These are phyloP conservation scores for Macrocybe gigantea DNA, from an alignment of 768 basidiomycete genomes.

Conservation along the genomic window DNA sequence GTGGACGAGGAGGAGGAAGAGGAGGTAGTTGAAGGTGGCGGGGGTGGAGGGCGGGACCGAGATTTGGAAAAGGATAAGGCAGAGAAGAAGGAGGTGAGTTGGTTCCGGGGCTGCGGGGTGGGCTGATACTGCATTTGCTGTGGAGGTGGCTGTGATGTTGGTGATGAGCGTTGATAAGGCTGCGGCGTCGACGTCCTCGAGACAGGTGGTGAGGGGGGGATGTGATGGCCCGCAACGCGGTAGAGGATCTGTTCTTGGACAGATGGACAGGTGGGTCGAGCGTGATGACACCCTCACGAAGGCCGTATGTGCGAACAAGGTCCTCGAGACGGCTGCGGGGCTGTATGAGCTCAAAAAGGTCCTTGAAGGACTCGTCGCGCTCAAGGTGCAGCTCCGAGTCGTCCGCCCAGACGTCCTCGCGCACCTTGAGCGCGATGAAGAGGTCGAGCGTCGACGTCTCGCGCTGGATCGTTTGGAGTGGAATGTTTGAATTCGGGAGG, in stretches of 20 bases:
- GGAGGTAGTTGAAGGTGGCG: neutral
- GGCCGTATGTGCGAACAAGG: constrained; percentile 44
- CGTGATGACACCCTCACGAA: constrained; percentile 34
- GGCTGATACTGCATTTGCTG: neutral
- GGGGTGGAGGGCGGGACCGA: constrained; percentile 2
- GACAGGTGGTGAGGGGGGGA: constrained; percentile 1
- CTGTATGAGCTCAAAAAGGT: constrained; percentile 73
- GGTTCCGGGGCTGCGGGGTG: neutral
- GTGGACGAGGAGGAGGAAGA: neutral
- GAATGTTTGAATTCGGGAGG: constrained; percentile 11
- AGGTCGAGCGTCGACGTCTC: constrained; percentile 72
- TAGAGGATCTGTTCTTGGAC: neutral
- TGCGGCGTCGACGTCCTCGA: constrained; percentile 3
- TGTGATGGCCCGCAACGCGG: constrained; percentile 2
- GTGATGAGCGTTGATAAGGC: constrained; percentile 1
- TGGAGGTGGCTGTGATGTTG: neutral
- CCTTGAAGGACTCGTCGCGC: constrained; percentile 70
- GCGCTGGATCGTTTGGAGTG: constrained; percentile 50
- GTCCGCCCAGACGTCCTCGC: constrained; percentile 73
- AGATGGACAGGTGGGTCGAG: constrained; percentile 7
- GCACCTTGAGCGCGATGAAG: constrained; percentile 76
- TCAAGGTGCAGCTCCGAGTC: constrained; percentile 72
- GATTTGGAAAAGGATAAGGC: constrained; percentile 6
- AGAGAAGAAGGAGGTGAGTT: constrained; percentile 7
- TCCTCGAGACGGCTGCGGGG: constrained; percentile 76